Evolutionary conservation across 352 stramenopile species (phyloP), one percentile per base, ranked within the genome.

Genomic region (Phytophthora podocarpi): DNA sequence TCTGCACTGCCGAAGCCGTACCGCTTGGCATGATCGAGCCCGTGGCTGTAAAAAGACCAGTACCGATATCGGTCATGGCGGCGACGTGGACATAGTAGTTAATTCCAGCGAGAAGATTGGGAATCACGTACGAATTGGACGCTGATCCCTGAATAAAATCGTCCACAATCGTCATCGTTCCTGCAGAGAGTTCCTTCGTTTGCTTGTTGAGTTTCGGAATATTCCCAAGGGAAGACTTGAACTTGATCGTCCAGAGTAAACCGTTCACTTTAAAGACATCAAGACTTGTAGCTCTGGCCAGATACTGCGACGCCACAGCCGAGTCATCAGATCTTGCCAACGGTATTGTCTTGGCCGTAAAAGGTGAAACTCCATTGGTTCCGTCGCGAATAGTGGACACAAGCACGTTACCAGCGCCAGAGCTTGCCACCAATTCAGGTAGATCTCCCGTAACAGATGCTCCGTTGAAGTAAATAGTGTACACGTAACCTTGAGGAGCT

Each of bases 181-280:
- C 70, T 5, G 35, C 64, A 21, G 48, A 53, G 7, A 85, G 24
- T 0, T 39, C 15, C 0, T 35, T 36, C 1, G 49, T 75, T 21
- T 82, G 60, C 5, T 57, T 62, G 1, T 64, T 69, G 2, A 94
- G 66, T 15, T 57, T 62, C 5, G 81, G 59, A 0, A 91, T 63
- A 41, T 94, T 84, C 5, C 85, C 85, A 23, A 94, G 78, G 2
- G 76, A 90, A 1, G 82, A 90, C 34, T 86, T 87, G 32, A 94
- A 94, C 45, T 88, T 89, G 47, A 94, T 78, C 0, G 78, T 90
- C 85, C 85, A 94, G 5, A 89, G 37, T 12, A 93, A 89, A 0
- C 85, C 85, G 24, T 93, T 93, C 3, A 85, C 83, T 62, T 91
- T 93, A 61, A 74, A 94, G 9, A 94, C 71, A 7, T 66, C 72